phyloP scores from a whole-genome alignment of 2,329 filamentous ascomycete genomes.

The Coniochaeta pulveracea region DNA sequence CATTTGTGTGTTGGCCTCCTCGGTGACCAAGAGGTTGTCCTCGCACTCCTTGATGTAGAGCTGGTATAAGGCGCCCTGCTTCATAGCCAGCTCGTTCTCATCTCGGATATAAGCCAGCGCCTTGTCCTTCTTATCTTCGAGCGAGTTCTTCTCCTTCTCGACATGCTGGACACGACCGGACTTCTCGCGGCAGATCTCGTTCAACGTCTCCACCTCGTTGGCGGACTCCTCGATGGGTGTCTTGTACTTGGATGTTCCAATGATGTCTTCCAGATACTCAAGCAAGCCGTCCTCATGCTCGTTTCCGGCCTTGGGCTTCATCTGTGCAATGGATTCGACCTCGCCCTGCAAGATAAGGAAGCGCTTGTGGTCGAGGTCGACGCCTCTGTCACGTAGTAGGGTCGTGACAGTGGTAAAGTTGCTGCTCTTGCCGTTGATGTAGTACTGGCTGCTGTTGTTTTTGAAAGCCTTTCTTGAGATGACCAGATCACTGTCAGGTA shows the following conservation, averaged over 20 bases:
- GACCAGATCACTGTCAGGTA: slow-evolving; percentile 75
- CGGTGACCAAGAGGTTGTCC: slow-evolving; percentile 78
- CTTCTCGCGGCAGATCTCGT: slow-evolving; percentile 93
- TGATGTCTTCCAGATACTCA: slow-evolving; percentile 97
- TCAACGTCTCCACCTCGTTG: slow-evolving; percentile 78
- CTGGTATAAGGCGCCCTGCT: slow-evolving; percentile 88
- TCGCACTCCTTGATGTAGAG: slow-evolving; percentile 80
- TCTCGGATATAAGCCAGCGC: slow-evolving; percentile 80
- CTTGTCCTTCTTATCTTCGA: slow-evolving; percentile 96
- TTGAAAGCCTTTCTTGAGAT: slow-evolving; percentile 92
- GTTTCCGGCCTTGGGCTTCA: slow-evolving; percentile 92
- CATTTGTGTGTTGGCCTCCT: slow-evolving; percentile 85
- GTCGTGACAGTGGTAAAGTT: slow-evolving; percentile 89
- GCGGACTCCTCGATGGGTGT: slow-evolving; percentile 91
- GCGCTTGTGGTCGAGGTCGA: slow-evolving; percentile 95
- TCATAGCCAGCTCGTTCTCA: slow-evolving; percentile 83
- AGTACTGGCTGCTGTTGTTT: slow-evolving; percentile 97
- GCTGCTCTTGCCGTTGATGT: slow-evolving; percentile 81
- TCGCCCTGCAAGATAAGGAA: slow-evolving; percentile 96
- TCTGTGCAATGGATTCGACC: slow-evolving; percentile 96
- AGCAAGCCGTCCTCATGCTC: slow-evolving; percentile 94
- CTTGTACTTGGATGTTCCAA: slow-evolving; percentile 98
- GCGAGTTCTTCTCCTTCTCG: slow-evolving; percentile 85
- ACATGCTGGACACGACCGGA: slow-evolving; percentile 92
- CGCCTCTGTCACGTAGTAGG: slow-evolving; percentile 73